Evolutionary conservation across 1,139 yeast species (phyloP).

Genomic region (Candida tetrigidarum): DNA sequence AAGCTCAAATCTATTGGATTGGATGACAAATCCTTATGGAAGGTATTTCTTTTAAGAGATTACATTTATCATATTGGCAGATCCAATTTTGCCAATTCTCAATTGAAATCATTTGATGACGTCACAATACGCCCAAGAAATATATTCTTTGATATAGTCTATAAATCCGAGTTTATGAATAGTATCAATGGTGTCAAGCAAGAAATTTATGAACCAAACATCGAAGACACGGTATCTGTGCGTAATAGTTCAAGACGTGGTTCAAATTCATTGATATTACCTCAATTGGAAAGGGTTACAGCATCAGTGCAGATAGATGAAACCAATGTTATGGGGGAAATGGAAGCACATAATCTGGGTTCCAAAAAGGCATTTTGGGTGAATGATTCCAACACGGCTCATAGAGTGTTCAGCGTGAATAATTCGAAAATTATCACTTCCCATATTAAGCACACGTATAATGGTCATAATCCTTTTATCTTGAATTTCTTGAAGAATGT

Average conservation of each 20-base stretch:
- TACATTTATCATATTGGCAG: constrained; percentile 67
- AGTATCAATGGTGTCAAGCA: constrained; percentile 16
- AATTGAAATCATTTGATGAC: constrained; percentile 3
- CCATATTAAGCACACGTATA: constrained; percentile 57
- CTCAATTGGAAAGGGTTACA: constrained; percentile 35
- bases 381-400: constrained; percentile 20
- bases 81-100: constrained; percentile 3
- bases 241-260: constrained; percentile 20
- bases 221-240: constrained; percentile 22
- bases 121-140: constrained; percentile 50
- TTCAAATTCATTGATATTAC: constrained; percentile 33
- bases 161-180: constrained; percentile 46
- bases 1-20: constrained; percentile 74
- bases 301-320: constrained; percentile 62
- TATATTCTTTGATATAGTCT: constrained; percentile 65
- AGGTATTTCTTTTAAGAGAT: constrained; percentile 68
- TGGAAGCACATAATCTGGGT: constrained; percentile 37
- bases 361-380: constrained; percentile 9
- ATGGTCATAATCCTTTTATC: constrained; percentile 69
- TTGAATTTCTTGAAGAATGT: constrained; percentile 57
- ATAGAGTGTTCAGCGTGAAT: constrained; percentile 39
- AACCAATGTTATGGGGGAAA: constrained; percentile 66
- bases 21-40: constrained; percentile 79
- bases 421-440: constrained; percentile 42
- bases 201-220: constrained; percentile 3